phyloP scores from a whole-genome alignment of 805 yeast species.

The Yamadazyma takamatsuzukensis region DNA sequence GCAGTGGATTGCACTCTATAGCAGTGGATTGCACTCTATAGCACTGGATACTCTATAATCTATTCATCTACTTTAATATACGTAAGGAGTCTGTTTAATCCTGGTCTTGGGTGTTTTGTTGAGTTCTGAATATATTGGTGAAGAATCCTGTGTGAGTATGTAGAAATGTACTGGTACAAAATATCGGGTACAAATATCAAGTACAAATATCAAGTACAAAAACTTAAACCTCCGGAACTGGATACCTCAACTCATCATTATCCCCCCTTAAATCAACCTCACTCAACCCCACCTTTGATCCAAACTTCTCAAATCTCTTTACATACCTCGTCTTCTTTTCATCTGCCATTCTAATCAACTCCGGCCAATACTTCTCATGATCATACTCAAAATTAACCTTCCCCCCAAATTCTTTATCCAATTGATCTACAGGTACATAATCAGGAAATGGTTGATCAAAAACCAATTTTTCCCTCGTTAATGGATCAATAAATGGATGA shows the following conservation, averaged over 20 bases:
- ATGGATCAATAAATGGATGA: constrained; percentile 94
- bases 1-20: too few relatives aligned
- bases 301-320: constrained; percentile 67
- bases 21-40: too few relatives aligned
- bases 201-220: too few relatives aligned
- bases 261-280: constrained; percentile 71
- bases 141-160: too few relatives aligned
- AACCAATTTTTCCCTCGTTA: constrained; percentile 89
- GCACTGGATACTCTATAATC: too few relatives aligned
- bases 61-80: too few relatives aligned
- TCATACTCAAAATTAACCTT: constrained; percentile 75
- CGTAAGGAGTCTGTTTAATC: too few relatives aligned
- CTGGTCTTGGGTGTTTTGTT: too few relatives aligned
- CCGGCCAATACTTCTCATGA: constrained; percentile 79
- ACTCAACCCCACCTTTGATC: constrained; percentile 67
- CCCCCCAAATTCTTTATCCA: constrained; percentile 86
- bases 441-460: constrained; percentile 84
- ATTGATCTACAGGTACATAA: constrained; percentile 76
- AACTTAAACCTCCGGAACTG: constrained; percentile 16
- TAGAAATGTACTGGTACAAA: too few relatives aligned
- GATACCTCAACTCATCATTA: constrained; percentile 24
- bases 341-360: constrained; percentile 56
- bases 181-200: too few relatives aligned
- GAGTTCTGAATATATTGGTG: too few relatives aligned
- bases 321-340: constrained; percentile 60